phyloP scores from a whole-genome alignment of 352 stramenopile species.

The Globisporangium paroecandrum region DNA sequence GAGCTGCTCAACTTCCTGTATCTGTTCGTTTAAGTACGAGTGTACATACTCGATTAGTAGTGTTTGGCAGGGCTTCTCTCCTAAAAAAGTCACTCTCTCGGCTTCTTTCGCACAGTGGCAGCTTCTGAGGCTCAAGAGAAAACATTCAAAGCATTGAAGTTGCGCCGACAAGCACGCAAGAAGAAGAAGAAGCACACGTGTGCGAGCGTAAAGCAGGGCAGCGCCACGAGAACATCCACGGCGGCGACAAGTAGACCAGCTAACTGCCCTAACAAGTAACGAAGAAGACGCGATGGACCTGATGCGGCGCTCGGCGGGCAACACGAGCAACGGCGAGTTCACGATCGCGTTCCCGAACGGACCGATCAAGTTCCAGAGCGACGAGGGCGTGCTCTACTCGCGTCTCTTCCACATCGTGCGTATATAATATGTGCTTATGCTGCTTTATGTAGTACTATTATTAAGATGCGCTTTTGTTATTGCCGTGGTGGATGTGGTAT shows the following conservation, averaged over 20 bases:
- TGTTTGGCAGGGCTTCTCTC: no score
- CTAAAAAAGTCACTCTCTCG: background rate
- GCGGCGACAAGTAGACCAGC: background rate
- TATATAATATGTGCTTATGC: background rate
- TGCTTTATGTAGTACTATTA: background rate
- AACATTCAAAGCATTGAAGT: constrained; percentile 10
- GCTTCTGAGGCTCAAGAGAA: background rate
- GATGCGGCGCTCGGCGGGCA: constrained; percentile 20
- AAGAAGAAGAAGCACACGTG: background rate
- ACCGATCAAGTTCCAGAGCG: constrained; percentile 81
- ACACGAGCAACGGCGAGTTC: constrained; percentile 54
- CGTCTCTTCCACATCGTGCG: constrained; percentile 83
- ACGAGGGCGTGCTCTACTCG: constrained; percentile 79
- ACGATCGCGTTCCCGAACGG: constrained; percentile 77
- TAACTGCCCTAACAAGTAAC: no score
- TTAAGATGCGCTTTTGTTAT: no score
- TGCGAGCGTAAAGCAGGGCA: background rate
- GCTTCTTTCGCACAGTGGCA: background rate
- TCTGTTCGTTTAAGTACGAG: no score
- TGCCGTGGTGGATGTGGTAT: constrained; percentile 1
- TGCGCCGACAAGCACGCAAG: background rate
- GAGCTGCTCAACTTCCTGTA: no score
- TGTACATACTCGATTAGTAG: no score
- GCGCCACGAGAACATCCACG: background rate
- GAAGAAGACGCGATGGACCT: constrained; percentile 12